Evolutionary conservation across 352 stramenopile genomes (phyloP), one percentile per base, ranked within the genome.

Genomic region (Globisporangium nodosum): DNA sequence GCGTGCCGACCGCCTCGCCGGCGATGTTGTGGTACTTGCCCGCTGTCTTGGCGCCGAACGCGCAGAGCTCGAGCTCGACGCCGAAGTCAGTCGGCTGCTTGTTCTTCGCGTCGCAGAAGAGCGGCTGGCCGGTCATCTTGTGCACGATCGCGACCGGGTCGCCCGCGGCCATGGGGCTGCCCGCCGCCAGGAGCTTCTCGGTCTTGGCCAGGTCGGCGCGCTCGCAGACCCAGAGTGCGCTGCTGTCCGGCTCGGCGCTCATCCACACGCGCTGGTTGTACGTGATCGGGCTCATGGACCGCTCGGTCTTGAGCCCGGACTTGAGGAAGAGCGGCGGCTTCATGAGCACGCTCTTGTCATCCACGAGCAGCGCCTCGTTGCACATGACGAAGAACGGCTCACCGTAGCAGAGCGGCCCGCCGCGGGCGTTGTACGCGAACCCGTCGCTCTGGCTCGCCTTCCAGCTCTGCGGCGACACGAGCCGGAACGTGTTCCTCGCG

Each of bases 221-320:
- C 16, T 65, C 62, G 54, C 83, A 92, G 52, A 76, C 50, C 85
- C 85, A 94, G 35, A 94, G 68, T 40, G 85, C 82, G 2, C 70
- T 71, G 58, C 79, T 91, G 54, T 93, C 85, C 12, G 71, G 65
- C 16, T 85, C 81, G 11, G 73, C 51, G 45, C 73, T 78, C 39
- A 92, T 40, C 76, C 77, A 91, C 47, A 93, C 76, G 27, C 79
- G 81, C 64, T 93, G 85, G 54, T 91, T 87, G 65, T 90, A 92
- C 57, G 83, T 85, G 54, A 94, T 87, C n/a, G 85, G 81, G 37
- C 85, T 94, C 81, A 93, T 93, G 21, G 77, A 90, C 24, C 70
- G 67, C 56, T 94, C 85, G 6, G 68, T 88, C 66, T 94, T 94
- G 56, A 94, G 65, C 5, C 71, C 78, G 0, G 85, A 91, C 67